phyloP scores from a whole-genome alignment of 129 eudicot species.

The Artemisia annua region DNA sequence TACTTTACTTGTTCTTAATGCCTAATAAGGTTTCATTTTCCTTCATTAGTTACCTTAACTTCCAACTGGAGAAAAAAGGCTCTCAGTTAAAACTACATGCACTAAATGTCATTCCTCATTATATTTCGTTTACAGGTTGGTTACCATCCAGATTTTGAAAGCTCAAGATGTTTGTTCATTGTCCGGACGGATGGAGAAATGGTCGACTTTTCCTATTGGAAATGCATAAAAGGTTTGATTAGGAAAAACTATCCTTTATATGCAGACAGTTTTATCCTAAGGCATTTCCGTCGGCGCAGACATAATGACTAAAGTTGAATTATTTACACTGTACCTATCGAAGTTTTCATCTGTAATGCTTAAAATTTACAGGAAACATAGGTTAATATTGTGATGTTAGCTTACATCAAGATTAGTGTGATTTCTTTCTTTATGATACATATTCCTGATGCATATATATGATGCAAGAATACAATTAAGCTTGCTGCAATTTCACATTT shows the following conservation, averaged over 20 bases:
- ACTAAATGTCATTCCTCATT: background rate
- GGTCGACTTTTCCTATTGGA: constrained; percentile 95
- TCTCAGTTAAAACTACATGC: background rate
- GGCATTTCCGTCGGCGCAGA: constrained; percentile 78
- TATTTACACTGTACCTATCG: background rate
- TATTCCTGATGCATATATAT: constrained; percentile 22
- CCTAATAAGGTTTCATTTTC: background rate
- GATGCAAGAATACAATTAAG: constrained; percentile 25
- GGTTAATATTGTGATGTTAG: constrained; percentile 23
- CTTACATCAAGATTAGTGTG: constrained; percentile 28
- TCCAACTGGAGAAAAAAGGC: background rate
- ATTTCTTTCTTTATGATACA: constrained; percentile 7
- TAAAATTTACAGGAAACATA: constrained; percentile 6
- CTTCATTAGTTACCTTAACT: background rate
- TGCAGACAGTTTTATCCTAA: constrained; percentile 84
- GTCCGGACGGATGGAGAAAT: constrained; percentile 75
- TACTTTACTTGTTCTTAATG: background rate
- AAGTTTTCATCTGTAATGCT: constrained; percentile 12
- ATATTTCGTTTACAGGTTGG: constrained; percentile 57
- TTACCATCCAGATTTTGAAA: constrained; percentile 85
- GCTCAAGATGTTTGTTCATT: constrained; percentile 83
- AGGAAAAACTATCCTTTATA: constrained; percentile 89
- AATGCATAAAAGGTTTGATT: constrained; percentile 92
- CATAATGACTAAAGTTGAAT: constrained; percentile 45
- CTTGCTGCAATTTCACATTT: constrained; percentile 23